Evolutionary conservation across 1,284 basidiomycete species (phyloP), one percentile per base, ranked within the genome.

Genomic region (Pholiota adiposa): DNA sequence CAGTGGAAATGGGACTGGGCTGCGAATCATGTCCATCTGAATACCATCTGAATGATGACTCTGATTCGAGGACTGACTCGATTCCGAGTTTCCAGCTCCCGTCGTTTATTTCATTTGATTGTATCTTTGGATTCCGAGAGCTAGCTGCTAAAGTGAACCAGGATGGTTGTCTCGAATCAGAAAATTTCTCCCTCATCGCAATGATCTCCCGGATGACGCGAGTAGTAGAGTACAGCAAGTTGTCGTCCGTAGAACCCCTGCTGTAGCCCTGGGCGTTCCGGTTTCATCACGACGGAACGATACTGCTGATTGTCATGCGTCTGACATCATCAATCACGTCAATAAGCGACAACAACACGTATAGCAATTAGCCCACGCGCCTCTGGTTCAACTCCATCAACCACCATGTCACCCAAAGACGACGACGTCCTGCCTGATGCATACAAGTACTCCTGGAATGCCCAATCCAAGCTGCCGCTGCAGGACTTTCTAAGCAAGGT

Each of bases 401-500:
- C 7, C 36, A 38, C 5, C 49, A 34, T 34, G 50, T 52, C 50
- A 34, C 66, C 65, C 64, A 56, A 43, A 19, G 68, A 69, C 56
- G 78, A 79, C 55, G 77, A 79, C 60, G 23, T 55, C 12, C 33
- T 72, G 7, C 70, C 69, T 40, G 14, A 50, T 27, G 57, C 60
- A 21, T 83, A 84, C 66, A 72, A 75, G 44, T 84, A 84, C 64
- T 63, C 71, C 2, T 85, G 83, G 83, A 68, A 70, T 6, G 63
- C 74, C 1, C 69, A 72, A 2, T 79, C 78, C 14, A 69, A 74
- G 14, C 18, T 75, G 14, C 63, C 79, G 0, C 65, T 84, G n/a
- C 60, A 77, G 18, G 77, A 81, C 11, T 85, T 84, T 65, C 65
- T 85, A 53, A 70, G 66, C 36, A 83, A 84, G 70, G 83, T 54